phyloP scores from a whole-genome alignment of 257 asterid genomes.

The Nicotiana benthamiana region DNA sequence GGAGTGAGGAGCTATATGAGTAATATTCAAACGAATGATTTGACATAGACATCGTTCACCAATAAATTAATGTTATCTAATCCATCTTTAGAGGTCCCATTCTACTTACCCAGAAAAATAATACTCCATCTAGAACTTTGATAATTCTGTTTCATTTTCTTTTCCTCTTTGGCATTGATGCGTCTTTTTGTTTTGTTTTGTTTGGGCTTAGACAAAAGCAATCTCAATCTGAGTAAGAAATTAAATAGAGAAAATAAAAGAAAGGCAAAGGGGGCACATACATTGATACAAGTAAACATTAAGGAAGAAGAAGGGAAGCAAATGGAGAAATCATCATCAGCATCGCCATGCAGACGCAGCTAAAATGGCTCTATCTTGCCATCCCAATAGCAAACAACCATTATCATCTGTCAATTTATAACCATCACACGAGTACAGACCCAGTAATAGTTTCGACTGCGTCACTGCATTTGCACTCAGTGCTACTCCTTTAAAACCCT shows the following conservation, averaged over 20 bases:
- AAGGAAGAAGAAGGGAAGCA: neutral
- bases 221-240: neutral
- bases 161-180: neutral
- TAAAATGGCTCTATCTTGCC: conserved; percentile 76
- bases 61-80: neutral
- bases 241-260: neutral
- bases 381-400: conserved; percentile 76
- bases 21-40: neutral
- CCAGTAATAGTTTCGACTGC: conserved; percentile 69
- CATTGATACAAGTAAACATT: neutral
- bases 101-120: neutral
- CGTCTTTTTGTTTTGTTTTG: neutral
- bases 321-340: conserved; percentile 10
- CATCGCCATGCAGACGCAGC: conserved; percentile 92
- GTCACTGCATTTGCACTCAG: conserved; percentile 69
- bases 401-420: conserved; percentile 69
- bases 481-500: conserved; percentile 58
- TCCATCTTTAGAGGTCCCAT: neutral
- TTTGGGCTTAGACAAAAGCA: conserved; percentile 2
- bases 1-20: neutral
- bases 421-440: conserved; percentile 74
- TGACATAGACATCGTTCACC: neutral
- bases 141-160: neutral
- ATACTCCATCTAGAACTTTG: neutral
- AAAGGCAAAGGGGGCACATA: conserved; percentile 10